phyloP scores from a whole-genome alignment of 495 filamentous ascomycete genomes.

The Terfezia claveryi region DNA sequence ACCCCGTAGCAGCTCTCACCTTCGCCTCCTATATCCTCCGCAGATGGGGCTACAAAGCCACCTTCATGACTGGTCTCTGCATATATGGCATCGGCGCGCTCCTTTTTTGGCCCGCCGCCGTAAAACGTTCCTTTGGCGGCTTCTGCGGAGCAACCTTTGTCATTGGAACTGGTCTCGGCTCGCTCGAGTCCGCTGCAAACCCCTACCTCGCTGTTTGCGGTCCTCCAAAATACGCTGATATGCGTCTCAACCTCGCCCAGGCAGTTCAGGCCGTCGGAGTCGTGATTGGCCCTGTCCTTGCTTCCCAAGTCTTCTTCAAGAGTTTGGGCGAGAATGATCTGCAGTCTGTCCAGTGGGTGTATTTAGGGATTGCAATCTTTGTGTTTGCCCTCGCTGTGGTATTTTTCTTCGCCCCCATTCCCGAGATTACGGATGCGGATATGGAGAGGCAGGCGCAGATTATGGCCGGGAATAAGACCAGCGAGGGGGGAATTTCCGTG shows the following conservation, averaged over 20 bases:
- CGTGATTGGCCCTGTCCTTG: conserved; percentile 41
- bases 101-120: conserved; percentile 32
- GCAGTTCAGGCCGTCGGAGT: conserved; percentile 46
- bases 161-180: conserved; percentile 32
- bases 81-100: conserved; percentile 34
- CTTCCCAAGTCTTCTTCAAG: conserved; percentile 46
- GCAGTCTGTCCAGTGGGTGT: conserved; percentile 48
- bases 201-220: conserved; percentile 39
- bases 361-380: conserved; percentile 48
- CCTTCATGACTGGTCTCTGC: conserved; percentile 31
- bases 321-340: conserved; percentile 29
- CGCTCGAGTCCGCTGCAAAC: conserved; percentile 35
- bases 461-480: conserved; percentile 10
- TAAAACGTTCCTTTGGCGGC: conserved; percentile 34
- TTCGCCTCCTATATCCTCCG: conserved; percentile 25
- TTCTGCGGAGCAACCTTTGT: conserved; percentile 39
- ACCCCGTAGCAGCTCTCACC: conserved; percentile 15
- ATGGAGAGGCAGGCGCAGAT: conserved; percentile 34
- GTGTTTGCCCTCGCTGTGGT: conserved; percentile 40
- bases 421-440: conserved; percentile 54
- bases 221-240: conserved; percentile 42
- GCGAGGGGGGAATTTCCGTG: not conserved
- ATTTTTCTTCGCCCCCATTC: conserved; percentile 43
- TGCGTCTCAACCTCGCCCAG: conserved; percentile 47
- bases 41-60: conserved; percentile 31